phyloP scores from a whole-genome alignment of 2,329 filamentous ascomycete species.

The Pyrenophora tritici-repentis region DNA sequence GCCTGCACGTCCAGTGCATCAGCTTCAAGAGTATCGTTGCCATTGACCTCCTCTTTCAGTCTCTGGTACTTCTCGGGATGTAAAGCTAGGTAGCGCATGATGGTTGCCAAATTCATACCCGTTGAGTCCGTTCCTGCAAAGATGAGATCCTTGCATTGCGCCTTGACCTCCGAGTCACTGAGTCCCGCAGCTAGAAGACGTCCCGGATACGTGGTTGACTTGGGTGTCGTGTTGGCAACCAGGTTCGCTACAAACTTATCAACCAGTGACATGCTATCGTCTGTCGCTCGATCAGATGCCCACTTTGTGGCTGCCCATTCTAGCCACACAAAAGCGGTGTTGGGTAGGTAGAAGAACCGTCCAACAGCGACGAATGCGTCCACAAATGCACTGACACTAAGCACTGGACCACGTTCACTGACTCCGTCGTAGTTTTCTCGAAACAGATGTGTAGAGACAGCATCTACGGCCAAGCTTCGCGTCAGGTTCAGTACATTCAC shows the following conservation, averaged over 20 bases:
- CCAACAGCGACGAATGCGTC: constrained; percentile 61
- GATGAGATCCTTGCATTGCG: constrained; percentile 59
- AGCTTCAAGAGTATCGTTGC: constrained; percentile 15
- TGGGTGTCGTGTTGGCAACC: constrained; percentile 39
- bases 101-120: constrained; percentile 35
- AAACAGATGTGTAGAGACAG: constrained; percentile 60
- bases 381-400: constrained; percentile 57
- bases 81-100: constrained; percentile 25
- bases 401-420: constrained; percentile 39
- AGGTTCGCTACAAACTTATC: constrained; percentile 52
- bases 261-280: constrained; percentile 47
- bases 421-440: constrained; percentile 57
- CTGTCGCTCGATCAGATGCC: constrained; percentile 40
- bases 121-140: constrained; percentile 40
- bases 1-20: constrained; percentile 25
- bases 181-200: constrained; percentile 54
- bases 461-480: constrained; percentile 59
- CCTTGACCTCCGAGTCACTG: constrained; percentile 51
- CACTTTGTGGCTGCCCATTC: constrained; percentile 47
- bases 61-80: constrained; percentile 27
- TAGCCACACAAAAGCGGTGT: constrained; percentile 47
- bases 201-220: constrained; percentile 54
- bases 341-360: constrained; percentile 60
- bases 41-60: constrained; percentile 26
- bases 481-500: constrained; percentile 58